These are phyloP conservation scores for Colletotrichum orchidophilum DNA, from an alignment of 2,329 filamentous ascomycete genomes.

Conservation along the genomic window DNA sequence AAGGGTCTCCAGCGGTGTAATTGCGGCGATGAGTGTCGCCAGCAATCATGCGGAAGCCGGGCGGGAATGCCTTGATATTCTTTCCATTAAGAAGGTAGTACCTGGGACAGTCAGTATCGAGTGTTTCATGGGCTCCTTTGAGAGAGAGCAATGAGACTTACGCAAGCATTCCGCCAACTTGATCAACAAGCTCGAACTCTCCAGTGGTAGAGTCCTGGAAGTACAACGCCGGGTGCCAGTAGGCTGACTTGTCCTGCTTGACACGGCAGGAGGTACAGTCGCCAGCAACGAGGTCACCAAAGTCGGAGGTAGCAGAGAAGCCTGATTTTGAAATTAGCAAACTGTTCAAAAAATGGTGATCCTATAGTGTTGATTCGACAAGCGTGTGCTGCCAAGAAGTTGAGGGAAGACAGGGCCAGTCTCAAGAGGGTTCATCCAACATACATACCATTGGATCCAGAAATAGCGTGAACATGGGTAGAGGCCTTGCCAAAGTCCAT, in stretches of 20 bases:
- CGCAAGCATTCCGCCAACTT: constrained; percentile 87
- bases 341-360: background rate
- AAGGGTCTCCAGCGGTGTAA: constrained; percentile 75
- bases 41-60: constrained; percentile 83
- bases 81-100: constrained; percentile 83
- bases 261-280: constrained; percentile 86
- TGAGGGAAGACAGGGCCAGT: too few species aligned
- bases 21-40: constrained; percentile 75
- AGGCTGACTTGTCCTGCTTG: constrained; percentile 84
- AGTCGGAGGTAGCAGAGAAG: constrained; percentile 68
- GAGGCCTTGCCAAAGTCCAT: constrained; percentile 68
- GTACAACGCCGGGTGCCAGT: constrained; percentile 85
- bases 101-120: constrained; percentile 49
- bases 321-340: constrained; percentile 53
- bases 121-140: too few species aligned
- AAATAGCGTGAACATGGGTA: constrained; percentile 77
- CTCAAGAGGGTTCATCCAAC: background rate
- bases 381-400: background rate
- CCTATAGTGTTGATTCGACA: background rate
- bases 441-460: constrained; percentile 78
- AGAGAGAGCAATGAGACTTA: constrained; percentile 58
- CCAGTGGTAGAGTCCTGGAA: constrained; percentile 75
- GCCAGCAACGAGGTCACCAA: constrained; percentile 64
- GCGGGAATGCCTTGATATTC: constrained; percentile 78
- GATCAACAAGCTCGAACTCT: constrained; percentile 72